A percentile compares a stretch with the other conserved stretches of the same genome.
Evolutionary conservation across 2,329 filamentous ascomycete species (phyloP).

Genomic region (Pezicula neosporulosa): DNA sequence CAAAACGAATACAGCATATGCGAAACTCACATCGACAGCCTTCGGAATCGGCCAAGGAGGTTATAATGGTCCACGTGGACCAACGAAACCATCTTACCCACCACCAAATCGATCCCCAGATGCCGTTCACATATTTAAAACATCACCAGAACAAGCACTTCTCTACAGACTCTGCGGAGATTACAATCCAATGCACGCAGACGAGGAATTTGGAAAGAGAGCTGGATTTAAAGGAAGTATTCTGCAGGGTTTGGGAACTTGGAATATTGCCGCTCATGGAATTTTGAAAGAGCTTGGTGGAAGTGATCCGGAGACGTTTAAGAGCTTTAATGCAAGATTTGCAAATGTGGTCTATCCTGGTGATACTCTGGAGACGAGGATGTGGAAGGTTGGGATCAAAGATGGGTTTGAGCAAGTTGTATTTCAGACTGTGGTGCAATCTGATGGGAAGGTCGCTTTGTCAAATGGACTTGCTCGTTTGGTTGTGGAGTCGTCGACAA

Average conservation of each 20-base stretch:
- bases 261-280: conserved; percentile 43
- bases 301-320: conserved; percentile 36
- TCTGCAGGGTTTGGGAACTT: conserved; percentile 43
- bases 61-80: conserved; percentile 39
- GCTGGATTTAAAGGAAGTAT: conserved; percentile 44
- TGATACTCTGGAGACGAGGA: conserved; percentile 38
- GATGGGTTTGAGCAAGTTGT: conserved; percentile 31
- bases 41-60: conserved; percentile 44
- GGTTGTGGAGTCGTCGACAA: conserved; percentile 15
- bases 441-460: conserved; percentile 34
- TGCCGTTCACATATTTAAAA: conserved; percentile 33
- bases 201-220: conserved; percentile 36
- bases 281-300: conserved; percentile 36
- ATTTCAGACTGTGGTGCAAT: conserved; percentile 37
- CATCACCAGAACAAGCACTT: conserved; percentile 34
- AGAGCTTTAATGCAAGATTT: conserved; percentile 41
- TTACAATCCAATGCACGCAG: conserved; percentile 45
- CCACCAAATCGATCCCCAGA: conserved; percentile 34
- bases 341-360: conserved; percentile 44
- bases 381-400: conserved; percentile 35
- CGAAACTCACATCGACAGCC: conserved; percentile 34
- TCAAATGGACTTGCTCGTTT: conserved; percentile 33
- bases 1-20: conserved; percentile 34
- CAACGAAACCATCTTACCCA: conserved; percentile 27
- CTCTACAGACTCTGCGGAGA: conserved; percentile 44